A percentile compares a stretch with the other conserved stretches of the same genome.
phyloP scores from a whole-genome alignment of 805 yeast species.

The Myxozyma melibiosi region DNA sequence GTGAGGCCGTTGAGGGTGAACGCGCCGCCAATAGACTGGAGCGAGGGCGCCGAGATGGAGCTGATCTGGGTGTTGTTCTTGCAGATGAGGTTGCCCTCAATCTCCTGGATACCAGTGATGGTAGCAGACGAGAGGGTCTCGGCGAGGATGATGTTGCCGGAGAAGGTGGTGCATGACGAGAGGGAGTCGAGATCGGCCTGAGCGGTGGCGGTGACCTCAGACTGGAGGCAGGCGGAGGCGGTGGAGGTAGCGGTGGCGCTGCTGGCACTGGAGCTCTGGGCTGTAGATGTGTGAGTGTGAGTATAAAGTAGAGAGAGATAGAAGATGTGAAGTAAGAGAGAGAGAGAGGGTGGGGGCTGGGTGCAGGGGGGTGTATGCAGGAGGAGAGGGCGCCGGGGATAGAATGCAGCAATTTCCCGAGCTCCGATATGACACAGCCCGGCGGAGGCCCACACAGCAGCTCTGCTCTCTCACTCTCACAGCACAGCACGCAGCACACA shows the following conservation, averaged over 20 bases:
- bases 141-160: constrained; percentile 73
- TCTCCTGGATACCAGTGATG: constrained; percentile 71
- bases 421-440: not conserved
- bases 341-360: not conserved
- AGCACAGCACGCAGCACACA: too few species aligned
- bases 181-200: constrained; percentile 76
- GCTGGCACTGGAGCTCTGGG: not conserved
- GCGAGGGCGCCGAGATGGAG: constrained; percentile 74
- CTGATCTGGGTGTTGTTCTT: constrained; percentile 64
- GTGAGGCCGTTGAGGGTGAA: constrained; percentile 66
- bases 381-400: not conserved
- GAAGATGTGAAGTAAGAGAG: not conserved
- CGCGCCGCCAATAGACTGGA: constrained; percentile 72
- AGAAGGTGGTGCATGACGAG: constrained; percentile 73
- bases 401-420: not conserved
- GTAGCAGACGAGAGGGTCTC: constrained; percentile 48
- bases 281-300: not conserved
- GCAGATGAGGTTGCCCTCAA: constrained; percentile 75
- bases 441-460: not conserved
- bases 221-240: constrained; percentile 29
- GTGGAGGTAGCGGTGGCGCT: not conserved
- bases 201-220: constrained; percentile 71
- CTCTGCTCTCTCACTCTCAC: too few species aligned
- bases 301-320: not conserved
- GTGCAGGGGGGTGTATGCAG: not conserved